Evolutionary conservation across 176 grass and related monocot genomes (phyloP).

Genomic region (Oryza punctata): DNA sequence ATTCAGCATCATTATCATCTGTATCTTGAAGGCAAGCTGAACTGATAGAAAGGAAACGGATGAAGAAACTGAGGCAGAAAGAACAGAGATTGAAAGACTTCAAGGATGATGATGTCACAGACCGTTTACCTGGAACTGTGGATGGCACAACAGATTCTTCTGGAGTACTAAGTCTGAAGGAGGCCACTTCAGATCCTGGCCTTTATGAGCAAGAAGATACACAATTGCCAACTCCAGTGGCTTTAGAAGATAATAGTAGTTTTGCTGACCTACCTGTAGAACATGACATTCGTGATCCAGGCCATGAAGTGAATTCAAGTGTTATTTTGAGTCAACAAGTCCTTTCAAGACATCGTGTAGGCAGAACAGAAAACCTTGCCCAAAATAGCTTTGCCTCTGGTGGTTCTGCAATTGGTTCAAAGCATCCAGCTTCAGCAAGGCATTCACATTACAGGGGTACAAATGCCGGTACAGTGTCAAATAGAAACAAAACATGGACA

Average conservation of each 20-base stretch:
- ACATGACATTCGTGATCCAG: constrained; percentile 18
- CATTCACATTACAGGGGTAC: constrained; percentile 47
- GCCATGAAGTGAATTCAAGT: constrained; percentile 24
- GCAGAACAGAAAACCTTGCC: constrained; percentile 31
- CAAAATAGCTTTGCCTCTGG: constrained; percentile 19
- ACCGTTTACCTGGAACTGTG: constrained; percentile 19
- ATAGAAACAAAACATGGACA: constrained; percentile 51
- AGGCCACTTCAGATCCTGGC: constrained; percentile 44
- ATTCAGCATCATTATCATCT: constrained; percentile 9
- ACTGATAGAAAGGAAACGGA: constrained; percentile 69
- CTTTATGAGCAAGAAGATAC: constrained; percentile 37
- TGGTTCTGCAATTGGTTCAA: neutral
- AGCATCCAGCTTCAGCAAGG: constrained; percentile 34
- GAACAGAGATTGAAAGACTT: constrained; percentile 66
- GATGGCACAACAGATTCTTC: constrained; percentile 32
- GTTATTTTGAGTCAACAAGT: constrained; percentile 15
- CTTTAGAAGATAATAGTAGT: constrained; percentile 25
- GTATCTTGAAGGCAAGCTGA: constrained; percentile 61
- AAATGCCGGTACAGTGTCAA: constrained; percentile 12
- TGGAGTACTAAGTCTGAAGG: constrained; percentile 38
- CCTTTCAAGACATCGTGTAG: neutral
- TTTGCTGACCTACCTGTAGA: constrained; percentile 18
- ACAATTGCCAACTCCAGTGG: constrained; percentile 19
- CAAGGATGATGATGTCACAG: constrained; percentile 28
- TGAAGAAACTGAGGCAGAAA: constrained; percentile 92